These are phyloP conservation scores for Rubus idaeus DNA, from an alignment of 306 rosid genomes.

Conservation along the genomic window DNA sequence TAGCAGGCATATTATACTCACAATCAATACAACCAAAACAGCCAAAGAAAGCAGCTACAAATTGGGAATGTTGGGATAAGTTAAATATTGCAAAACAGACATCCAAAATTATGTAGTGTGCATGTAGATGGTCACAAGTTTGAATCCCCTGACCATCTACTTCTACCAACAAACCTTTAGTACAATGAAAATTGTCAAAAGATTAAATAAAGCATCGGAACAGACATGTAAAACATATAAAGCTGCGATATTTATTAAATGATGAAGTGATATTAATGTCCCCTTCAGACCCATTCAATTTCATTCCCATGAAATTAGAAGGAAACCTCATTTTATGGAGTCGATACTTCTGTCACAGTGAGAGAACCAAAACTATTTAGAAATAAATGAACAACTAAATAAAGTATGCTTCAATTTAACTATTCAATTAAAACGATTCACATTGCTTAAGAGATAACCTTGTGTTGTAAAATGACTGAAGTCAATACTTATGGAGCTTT, in stretches of 20 bases:
- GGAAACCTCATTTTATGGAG: background rate
- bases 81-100: too few species aligned
- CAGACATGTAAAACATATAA: too few species aligned
- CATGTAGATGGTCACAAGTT: too few species aligned
- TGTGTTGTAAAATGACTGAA: background rate
- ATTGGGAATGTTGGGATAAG: too few species aligned
- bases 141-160: too few species aligned
- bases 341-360: background rate
- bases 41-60: too few species aligned
- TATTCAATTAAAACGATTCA: background rate
- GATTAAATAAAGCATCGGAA: too few species aligned
- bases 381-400: background rate
- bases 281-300: background rate
- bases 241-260: background rate
- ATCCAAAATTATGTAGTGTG: too few species aligned
- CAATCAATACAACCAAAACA: too few species aligned
- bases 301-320: background rate
- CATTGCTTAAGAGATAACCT: background rate
- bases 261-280: background rate
- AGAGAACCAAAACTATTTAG: background rate
- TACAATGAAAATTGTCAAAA: too few species aligned
- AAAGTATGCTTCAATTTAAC: background rate
- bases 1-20: too few species aligned
- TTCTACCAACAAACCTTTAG: too few species aligned
- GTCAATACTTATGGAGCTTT: background rate